A percentile compares a stretch with the other conserved stretches of the same genome.
Evolutionary conservation across 148 eudicot genomes (phyloP).

Genomic region (Fagopyrum tataricum): DNA sequence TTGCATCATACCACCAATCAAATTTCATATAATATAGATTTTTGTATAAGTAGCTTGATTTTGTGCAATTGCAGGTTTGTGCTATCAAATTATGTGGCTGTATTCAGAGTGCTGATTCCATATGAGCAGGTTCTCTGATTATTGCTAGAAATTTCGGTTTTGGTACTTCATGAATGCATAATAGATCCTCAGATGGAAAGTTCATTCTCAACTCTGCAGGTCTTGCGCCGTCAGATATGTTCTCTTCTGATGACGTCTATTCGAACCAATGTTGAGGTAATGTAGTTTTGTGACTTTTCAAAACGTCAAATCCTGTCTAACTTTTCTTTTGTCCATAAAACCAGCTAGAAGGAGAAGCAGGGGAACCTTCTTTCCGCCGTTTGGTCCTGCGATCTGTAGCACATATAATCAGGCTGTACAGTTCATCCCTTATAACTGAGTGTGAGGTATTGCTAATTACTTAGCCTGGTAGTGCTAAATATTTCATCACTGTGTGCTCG

Average conservation of each 20-base stretch:
- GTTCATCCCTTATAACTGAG: conserved; percentile 85
- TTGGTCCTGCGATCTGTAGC: conserved; percentile 91
- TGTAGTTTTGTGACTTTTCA: background rate
- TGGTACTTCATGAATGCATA: background rate
- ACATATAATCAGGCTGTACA: conserved; percentile 87
- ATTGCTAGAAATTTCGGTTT: conserved; percentile 1
- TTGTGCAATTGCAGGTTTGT: conserved; percentile 64
- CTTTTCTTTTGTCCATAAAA: conserved; percentile 6
- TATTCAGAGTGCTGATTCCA: conserved; percentile 73
- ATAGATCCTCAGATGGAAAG: conserved; percentile 12
- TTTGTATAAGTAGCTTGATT: conserved; percentile 4
- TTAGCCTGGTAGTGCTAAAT: background rate
- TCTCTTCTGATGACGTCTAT: conserved; percentile 98
- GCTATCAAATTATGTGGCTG: conserved; percentile 72
- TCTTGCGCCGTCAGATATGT: conserved; percentile 89
- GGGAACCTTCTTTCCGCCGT: conserved; percentile 97
- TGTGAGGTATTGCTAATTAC: conserved; percentile 54
- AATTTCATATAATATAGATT: background rate
- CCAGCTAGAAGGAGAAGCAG: conserved; percentile 94
- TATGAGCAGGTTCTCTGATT: conserved; percentile 64
- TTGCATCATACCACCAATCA: conserved; percentile 2
- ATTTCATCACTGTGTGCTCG: background rate
- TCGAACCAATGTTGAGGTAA: conserved; percentile 95
- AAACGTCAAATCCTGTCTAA: background rate
- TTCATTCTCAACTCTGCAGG: conserved; percentile 47